A percentile compares a stretch with the other conserved stretches of the same genome.
These are phyloP conservation scores for Barnettozyma hawaiiensis DNA, from an alignment of 1,139 yeast genomes.

Conservation along the genomic window DNA sequence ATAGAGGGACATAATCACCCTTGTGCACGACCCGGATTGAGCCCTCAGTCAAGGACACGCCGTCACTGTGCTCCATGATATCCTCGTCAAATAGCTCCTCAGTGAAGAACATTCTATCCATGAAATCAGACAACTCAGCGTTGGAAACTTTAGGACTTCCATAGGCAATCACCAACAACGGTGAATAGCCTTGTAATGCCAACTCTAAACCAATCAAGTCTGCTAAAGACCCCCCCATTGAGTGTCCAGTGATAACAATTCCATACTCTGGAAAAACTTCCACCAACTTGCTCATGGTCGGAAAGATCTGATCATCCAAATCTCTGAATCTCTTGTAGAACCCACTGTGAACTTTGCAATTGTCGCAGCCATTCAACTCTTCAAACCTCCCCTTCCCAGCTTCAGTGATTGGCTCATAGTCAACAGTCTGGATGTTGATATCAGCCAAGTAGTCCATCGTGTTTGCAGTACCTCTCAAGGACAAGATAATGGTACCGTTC, in stretches of 20 bases:
- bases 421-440: constrained; percentile 27
- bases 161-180: constrained; percentile 48
- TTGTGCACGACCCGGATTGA: constrained; percentile 50
- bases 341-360: constrained; percentile 58
- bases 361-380: constrained; percentile 31
- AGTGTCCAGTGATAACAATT: constrained; percentile 59
- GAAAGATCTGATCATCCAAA: constrained; percentile 34
- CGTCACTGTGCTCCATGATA: constrained; percentile 12
- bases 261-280: constrained; percentile 34
- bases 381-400: constrained; percentile 14
- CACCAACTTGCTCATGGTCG: constrained; percentile 19
- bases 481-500: constrained; percentile 36
- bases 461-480: constrained; percentile 54
- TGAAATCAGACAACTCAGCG: constrained; percentile 41
- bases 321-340: constrained; percentile 38
- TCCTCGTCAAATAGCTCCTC: constrained; percentile 22
- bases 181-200: constrained; percentile 44
- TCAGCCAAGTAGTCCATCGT: constrained; percentile 53
- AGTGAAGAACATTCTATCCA: constrained; percentile 44
- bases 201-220: constrained; percentile 56
- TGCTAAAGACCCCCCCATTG: constrained; percentile 69
- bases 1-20: constrained; percentile 50
- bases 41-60: constrained; percentile 32
- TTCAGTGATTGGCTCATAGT: constrained; percentile 21
- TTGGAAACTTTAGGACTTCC: constrained; percentile 67